Percentiles rank a stretch among this genome's conserved stretches.
phyloP scores from a whole-genome alignment of 2,329 filamentous ascomycete species.

The Arthrobotrys conoides region DNA sequence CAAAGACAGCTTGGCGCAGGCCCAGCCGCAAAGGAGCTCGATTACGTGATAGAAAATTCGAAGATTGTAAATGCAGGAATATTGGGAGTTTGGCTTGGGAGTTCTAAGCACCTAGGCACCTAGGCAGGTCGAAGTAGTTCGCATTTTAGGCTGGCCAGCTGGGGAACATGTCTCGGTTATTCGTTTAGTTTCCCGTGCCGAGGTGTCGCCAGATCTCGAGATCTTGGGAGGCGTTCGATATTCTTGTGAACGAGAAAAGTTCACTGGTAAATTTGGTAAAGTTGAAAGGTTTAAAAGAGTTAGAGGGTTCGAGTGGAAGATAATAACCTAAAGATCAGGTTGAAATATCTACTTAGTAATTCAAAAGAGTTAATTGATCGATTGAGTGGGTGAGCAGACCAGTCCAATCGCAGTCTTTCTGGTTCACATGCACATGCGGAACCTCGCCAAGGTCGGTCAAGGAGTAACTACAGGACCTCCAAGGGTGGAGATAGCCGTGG shows the following conservation, averaged over 20 bases:
- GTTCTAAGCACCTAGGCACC: background rate
- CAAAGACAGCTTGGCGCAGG: background rate
- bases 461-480: background rate
- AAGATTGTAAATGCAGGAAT: background rate
- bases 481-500: slow-evolving; percentile 18
- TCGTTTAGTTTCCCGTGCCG: background rate
- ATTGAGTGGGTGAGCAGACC: too few relatives aligned
- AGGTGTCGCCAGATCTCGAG: slow-evolving; percentile 7
- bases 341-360: background rate
- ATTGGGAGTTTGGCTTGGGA: background rate
- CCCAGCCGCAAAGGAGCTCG: background rate
- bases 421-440: slow-evolving; percentile 51
- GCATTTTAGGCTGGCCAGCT: background rate
- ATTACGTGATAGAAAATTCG: slow-evolving; percentile 5
- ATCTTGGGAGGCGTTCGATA: background rate
- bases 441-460: slow-evolving; percentile 19
- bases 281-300: background rate
- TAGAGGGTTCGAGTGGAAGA: background rate
- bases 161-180: background rate
- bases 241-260: background rate
- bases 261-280: background rate
- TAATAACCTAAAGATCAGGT: background rate
- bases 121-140: background rate
- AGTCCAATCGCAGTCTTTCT: slow-evolving; percentile 12
- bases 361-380: too few relatives aligned